phyloP scores from a whole-genome alignment of 2,329 filamentous ascomycete species.

The Aspergillus costaricaensis region DNA sequence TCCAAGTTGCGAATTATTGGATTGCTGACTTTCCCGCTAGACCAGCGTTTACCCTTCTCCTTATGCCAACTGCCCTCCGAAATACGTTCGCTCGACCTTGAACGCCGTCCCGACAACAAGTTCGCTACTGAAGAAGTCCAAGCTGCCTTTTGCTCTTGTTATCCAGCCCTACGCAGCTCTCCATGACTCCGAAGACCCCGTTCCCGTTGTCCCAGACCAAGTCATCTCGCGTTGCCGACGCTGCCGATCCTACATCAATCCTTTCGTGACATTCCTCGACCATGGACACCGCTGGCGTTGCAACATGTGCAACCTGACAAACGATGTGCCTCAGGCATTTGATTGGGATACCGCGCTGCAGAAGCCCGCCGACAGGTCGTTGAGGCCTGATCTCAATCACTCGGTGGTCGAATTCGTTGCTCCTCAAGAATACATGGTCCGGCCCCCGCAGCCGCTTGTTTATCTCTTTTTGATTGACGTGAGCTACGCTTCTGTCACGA shows the following conservation, averaged over 20 bases:
- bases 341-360: slow-evolving; percentile 95
- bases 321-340: slow-evolving; percentile 98
- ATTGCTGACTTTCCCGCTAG: slow-evolving; percentile 55
- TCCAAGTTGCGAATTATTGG: neutral
- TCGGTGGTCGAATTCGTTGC: slow-evolving; percentile 97
- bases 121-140: slow-evolving; percentile 93
- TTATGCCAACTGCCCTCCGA: slow-evolving; percentile 84
- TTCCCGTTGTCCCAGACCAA: slow-evolving; percentile 93
- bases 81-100: slow-evolving; percentile 92
- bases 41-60: slow-evolving; percentile 89
- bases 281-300: slow-evolving; percentile 98
- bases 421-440: slow-evolving; percentile 99
- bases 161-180: slow-evolving; percentile 94
- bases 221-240: slow-evolving; percentile 95
- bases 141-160: slow-evolving; percentile 89
- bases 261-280: slow-evolving; percentile 93
- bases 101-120: slow-evolving; percentile 92
- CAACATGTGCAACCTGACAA: slow-evolving; percentile 99
- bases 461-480: slow-evolving; percentile 96
- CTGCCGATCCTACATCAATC: slow-evolving; percentile 97
- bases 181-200: slow-evolving; percentile 86
- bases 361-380: slow-evolving; percentile 88
- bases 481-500: slow-evolving; percentile 85
- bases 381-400: slow-evolving; percentile 89
- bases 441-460: slow-evolving; percentile 90